Conservation (phyloP, 2,329 filamentous ascomycete genomes). For the Phoma sp. region DNA sequence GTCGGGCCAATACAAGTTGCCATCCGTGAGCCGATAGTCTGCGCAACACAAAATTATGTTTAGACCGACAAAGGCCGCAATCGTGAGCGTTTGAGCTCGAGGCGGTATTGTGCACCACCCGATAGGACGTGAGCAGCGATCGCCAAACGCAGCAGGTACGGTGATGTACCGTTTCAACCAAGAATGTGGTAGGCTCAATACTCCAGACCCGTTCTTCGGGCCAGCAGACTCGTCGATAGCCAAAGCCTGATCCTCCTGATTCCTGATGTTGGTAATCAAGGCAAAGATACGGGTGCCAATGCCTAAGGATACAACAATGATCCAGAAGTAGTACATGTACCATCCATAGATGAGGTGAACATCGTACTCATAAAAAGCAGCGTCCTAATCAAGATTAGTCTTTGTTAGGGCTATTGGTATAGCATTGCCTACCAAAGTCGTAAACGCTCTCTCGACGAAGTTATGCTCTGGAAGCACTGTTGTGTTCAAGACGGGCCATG, state of each 20-base stretch:
- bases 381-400: slow-evolving; percentile 25
- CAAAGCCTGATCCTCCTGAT: slow-evolving; percentile 5
- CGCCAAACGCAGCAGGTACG: slow-evolving; percentile 52
- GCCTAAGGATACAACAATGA: slow-evolving; percentile 33
- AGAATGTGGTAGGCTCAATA: slow-evolving; percentile 9
- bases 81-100: slow-evolving; percentile 54
- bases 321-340: slow-evolving; percentile 44
- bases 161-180: slow-evolving; percentile 46
- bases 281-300: slow-evolving; percentile 28
- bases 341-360: slow-evolving; percentile 42
- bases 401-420: neutral
- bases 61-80: slow-evolving; percentile 53
- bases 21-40: slow-evolving; percentile 53
- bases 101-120: slow-evolving; percentile 56
- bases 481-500: slow-evolving; percentile 22
- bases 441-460: slow-evolving; percentile 36
- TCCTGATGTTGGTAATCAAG: slow-evolving; percentile 15
- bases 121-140: slow-evolving; percentile 50
- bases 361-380: slow-evolving; percentile 34
- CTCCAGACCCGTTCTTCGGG: neutral
- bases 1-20: slow-evolving; percentile 54
- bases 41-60: slow-evolving; percentile 53
- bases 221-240: neutral
- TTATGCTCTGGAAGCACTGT: slow-evolving; percentile 28
- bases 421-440: slow-evolving; percentile 32